Conservation (phyloP, 2,329 filamentous ascomycete species). For the Fusarium sp. region DNA sequence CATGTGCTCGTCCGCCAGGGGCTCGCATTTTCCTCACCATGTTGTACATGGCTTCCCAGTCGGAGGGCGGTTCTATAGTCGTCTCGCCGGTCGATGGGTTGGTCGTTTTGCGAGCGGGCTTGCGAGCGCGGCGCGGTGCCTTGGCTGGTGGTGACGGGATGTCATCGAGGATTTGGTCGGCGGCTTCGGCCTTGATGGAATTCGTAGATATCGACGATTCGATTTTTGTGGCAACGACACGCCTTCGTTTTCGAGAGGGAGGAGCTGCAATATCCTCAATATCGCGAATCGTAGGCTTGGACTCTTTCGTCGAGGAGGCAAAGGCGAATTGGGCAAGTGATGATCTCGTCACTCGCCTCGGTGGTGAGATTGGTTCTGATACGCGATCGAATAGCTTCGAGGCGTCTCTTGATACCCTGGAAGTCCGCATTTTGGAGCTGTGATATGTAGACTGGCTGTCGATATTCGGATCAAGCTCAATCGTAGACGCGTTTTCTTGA, state of each 20-base stretch:
- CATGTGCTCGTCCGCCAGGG: constrained; percentile 61
- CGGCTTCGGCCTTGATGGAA: constrained; percentile 52
- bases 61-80: constrained; percentile 67
- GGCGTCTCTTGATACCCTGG: constrained; percentile 65
- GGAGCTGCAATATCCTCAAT: constrained; percentile 64
- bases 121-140: constrained; percentile 50
- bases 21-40: constrained; percentile 78
- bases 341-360: constrained; percentile 59
- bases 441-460: constrained; percentile 3
- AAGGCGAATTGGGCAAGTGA: constrained; percentile 58
- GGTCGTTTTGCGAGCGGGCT: constrained; percentile 56
- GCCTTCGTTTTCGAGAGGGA: constrained; percentile 45
- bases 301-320: constrained; percentile 39
- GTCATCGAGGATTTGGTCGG: constrained; percentile 41
- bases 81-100: constrained; percentile 52
- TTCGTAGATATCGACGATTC: constrained; percentile 28
- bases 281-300: constrained; percentile 48
- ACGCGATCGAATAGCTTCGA: constrained; percentile 59
- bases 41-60: constrained; percentile 85
- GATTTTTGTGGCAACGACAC: constrained; percentile 32
- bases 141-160: constrained; percentile 41
- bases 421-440: constrained; percentile 59
- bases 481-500: constrained; percentile 19
- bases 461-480: not conserved
- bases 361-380: constrained; percentile 42